Evolutionary conservation across 148 eudicot genomes (phyloP), one percentile per base, ranked within the genome.

Genomic region (Cornus florida): DNA sequence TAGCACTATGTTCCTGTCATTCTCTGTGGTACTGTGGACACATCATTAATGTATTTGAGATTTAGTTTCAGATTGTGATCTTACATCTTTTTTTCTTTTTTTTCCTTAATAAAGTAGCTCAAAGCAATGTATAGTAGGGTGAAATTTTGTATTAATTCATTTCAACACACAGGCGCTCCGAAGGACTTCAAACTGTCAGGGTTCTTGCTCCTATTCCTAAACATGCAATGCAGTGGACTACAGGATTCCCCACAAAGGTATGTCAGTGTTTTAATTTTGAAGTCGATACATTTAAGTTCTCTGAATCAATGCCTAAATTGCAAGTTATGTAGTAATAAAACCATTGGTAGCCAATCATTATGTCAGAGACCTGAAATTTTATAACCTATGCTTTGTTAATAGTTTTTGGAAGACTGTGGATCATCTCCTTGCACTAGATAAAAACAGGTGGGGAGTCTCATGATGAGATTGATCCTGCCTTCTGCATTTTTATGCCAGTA

Each of bases 161-260:
- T 57, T 32, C 81, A 79, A 43, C 56, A 79, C 78, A 71, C 88
- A 96, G 99, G 99, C 93, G 90, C 83, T 89, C 98, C 74, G 95
- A 94, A 86, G 97, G 99, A 77, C 95, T 96, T 38, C 86, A 84
- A 84, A 96, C 99, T 77, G 83, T 82, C 7, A 90, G 85, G 82
- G 94, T 90, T 46, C 99, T 94, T 86, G 98, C 97, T 83, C 98
- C 98, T 67, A 91, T 96, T 75, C 85, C 94, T 35, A 91, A 90
- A 86, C 84, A 85, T 77, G 95, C 88, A 50, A 91, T 96, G 97
- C 88, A 83, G 81, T 82, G 87, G 86, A 90, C 89, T 75, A 83
- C 84, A 41, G 99, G 99, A 75, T 96, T 86, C 74, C 99, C 99
- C 75, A 92, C 99, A 59, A 92, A 89, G 99, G 99, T 92, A 76